These are phyloP conservation scores for Guyanaporus albipodus DNA, from an alignment of 768 basidiomycete genomes.

Conservation along the genomic window DNA sequence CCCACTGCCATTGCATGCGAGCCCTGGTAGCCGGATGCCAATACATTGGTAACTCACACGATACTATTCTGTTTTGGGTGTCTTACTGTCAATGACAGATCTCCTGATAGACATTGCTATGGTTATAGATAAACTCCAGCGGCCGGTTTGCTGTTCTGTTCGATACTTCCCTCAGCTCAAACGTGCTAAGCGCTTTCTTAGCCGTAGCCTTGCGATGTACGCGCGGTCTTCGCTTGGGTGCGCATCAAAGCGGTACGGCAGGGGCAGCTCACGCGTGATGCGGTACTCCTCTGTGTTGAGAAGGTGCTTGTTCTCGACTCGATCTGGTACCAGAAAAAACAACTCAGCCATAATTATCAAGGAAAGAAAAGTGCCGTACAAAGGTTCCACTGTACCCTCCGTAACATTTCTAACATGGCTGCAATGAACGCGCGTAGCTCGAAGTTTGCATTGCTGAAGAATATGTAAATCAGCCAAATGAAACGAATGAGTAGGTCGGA, in stretches of 20 bases:
- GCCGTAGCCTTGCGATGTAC: constrained; percentile 1
- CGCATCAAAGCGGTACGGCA: constrained; percentile 66
- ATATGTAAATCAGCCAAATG: constrained; percentile 78
- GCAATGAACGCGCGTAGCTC: constrained; percentile 62
- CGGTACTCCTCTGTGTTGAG: constrained; percentile 83
- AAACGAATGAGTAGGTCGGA: constrained; percentile 76
- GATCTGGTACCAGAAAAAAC: constrained; percentile 41
- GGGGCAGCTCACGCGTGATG: constrained; percentile 76
- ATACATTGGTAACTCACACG: too few relatives aligned
- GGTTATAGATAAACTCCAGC: neutral
- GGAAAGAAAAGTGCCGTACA: constrained; percentile 44
- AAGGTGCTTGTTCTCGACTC: constrained; percentile 87
- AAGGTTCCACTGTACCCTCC: constrained; percentile 91
- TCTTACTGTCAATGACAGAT: too few relatives aligned
- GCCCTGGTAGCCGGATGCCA: too few relatives aligned
- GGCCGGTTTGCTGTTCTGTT: neutral
- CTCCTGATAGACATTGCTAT: too few relatives aligned
- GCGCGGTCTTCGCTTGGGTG: constrained; percentile 44
- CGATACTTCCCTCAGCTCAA: constrained; percentile 13
- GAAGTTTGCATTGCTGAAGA: constrained; percentile 42
- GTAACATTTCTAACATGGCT: constrained; percentile 68
- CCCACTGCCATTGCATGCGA: too few relatives aligned
- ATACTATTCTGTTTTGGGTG: too few relatives aligned
- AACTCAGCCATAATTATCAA: neutral
- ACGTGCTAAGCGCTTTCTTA: constrained; percentile 17